phyloP scores from a whole-genome alignment of 257 asterid genomes.

The Cynanchum wilfordii region DNA sequence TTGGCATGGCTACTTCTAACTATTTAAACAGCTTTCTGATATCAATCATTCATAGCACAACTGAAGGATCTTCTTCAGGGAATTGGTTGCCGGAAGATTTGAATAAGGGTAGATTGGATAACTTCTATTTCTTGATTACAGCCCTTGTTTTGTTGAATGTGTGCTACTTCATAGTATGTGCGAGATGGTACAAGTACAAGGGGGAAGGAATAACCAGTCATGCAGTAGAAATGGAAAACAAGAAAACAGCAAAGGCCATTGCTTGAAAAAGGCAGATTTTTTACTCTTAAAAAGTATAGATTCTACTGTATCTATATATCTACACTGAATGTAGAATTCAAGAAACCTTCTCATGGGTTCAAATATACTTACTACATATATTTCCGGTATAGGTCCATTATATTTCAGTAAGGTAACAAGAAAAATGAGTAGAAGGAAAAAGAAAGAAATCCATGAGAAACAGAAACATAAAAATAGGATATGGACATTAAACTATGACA shows the following conservation, averaged over 20 bases:
- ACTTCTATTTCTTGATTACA: conserved; percentile 52
- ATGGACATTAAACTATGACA: conserved; percentile 17
- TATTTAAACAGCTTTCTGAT: conserved; percentile 48
- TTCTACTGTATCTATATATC: background rate
- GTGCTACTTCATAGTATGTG: conserved; percentile 46
- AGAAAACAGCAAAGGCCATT: conserved; percentile 27
- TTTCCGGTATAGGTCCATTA: too few relatives aligned
- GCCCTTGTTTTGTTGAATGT: conserved; percentile 42
- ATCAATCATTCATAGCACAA: conserved; percentile 37
- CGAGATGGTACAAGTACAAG: conserved; percentile 68
- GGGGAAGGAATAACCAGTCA: conserved; percentile 30
- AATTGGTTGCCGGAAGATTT: conserved; percentile 83
- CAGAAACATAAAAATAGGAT: conserved; percentile 3
- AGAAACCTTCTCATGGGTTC: background rate
- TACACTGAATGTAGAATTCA: background rate
- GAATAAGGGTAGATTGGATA: conserved; percentile 66
- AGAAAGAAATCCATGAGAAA: conserved; percentile 2
- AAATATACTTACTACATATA: too few relatives aligned
- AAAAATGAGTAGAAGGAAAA: background rate
- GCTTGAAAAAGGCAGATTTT: conserved; percentile 24
- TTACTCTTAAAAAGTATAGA: background rate
- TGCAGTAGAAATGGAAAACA: conserved; percentile 37
- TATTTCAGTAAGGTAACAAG: background rate
- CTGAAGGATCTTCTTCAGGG: conserved; percentile 31
- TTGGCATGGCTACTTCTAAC: conserved; percentile 54